Conservation (phyloP, 1,284 basidiomycete genomes). For the Ceratobasidium sp. region DNA sequence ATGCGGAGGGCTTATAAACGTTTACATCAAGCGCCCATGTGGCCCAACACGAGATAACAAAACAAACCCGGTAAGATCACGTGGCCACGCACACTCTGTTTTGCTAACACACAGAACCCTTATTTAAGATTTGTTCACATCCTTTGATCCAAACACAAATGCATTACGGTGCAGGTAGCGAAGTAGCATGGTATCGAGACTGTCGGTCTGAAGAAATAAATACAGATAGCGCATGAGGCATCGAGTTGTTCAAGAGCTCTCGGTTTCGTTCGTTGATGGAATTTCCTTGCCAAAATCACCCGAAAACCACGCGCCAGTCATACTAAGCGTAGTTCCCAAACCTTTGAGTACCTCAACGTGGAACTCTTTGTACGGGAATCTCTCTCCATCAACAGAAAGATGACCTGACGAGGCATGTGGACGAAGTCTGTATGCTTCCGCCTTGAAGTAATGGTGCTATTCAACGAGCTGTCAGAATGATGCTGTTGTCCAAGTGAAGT, state of each 20-base stretch:
- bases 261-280: not conserved
- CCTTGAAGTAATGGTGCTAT: slow-evolving; percentile 83
- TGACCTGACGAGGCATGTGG: slow-evolving; percentile 57
- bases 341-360: slow-evolving; percentile 82
- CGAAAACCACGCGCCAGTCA: slow-evolving; percentile 55
- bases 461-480: not conserved
- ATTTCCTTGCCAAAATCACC: slow-evolving; percentile 25
- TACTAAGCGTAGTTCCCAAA: slow-evolving; percentile 73
- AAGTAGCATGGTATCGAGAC: not conserved
- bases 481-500: not conserved
- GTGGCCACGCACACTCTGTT: not conserved
- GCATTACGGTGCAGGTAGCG: not conserved
- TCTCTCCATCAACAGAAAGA: slow-evolving; percentile 83
- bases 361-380: slow-evolving; percentile 78
- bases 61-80: slow-evolving; percentile 25
- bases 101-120: not conserved
- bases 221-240: not conserved
- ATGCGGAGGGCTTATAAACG: slow-evolving; percentile 26
- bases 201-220: not conserved
- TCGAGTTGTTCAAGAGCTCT: not conserved
- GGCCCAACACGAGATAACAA: slow-evolving; percentile 25
- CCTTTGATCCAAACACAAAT: not conserved
- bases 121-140: not conserved
- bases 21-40: slow-evolving; percentile 1
- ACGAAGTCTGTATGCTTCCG: slow-evolving; percentile 74